These are phyloP conservation scores for Oropetium thomaeum DNA, from an alignment of 176 grass and related monocot species.

Conservation along the genomic window DNA sequence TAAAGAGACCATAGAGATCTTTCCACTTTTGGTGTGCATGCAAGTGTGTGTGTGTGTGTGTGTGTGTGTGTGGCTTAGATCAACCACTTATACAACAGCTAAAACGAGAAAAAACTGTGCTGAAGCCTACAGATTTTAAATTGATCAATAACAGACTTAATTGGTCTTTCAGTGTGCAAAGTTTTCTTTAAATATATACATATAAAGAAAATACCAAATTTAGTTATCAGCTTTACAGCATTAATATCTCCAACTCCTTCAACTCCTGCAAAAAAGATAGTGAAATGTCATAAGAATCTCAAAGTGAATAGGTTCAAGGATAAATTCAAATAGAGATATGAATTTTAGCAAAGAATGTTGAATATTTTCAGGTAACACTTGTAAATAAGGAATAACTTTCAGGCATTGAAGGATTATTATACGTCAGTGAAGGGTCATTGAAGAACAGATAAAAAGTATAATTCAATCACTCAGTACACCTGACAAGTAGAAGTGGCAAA, in stretches of 20 bases:
- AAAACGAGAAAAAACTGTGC: slow-evolving; percentile 11
- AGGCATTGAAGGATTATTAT: not conserved
- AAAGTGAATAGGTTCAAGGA: not conserved
- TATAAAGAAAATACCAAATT: slow-evolving; percentile 64
- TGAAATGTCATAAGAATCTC: not conserved
- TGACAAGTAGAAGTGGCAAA: slow-evolving; percentile 8
- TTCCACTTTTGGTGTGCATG: not conserved
- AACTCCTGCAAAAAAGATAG: slow-evolving; percentile 72
- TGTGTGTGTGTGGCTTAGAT: slow-evolving; percentile 8
- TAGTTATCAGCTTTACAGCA: slow-evolving; percentile 78
- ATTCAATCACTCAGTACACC: not conserved
- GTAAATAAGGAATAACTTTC: slow-evolving; percentile 1
- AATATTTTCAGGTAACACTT: not conserved
- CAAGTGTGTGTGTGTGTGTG: not conserved
- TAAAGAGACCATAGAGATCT: not conserved
- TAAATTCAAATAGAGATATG: slow-evolving; percentile 9
- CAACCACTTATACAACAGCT: not conserved
- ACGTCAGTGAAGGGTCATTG: not conserved
- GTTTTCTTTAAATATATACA: not conserved
- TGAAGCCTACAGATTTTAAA: not conserved
- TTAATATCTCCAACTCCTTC: slow-evolving; percentile 86
- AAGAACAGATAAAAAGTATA: not conserved
- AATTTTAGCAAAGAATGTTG: slow-evolving; percentile 12
- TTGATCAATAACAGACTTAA: not conserved
- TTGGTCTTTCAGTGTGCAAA: slow-evolving; percentile 13